Percentiles rank a stretch among this genome's conserved stretches.
Evolutionary conservation across 257 asterid species (phyloP).

Genomic region (Solanum phureja): DNA sequence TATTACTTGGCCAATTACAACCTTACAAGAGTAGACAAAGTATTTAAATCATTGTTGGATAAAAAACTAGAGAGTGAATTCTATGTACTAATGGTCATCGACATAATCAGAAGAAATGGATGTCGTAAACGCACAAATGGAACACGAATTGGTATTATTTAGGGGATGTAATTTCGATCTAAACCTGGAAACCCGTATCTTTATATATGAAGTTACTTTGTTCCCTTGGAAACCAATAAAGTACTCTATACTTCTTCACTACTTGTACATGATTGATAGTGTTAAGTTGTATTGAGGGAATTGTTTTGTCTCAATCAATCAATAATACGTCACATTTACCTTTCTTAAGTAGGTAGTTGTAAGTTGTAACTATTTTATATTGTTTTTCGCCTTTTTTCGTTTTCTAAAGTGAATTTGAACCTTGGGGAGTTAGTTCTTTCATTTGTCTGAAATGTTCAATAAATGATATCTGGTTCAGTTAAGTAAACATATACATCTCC

Average conservation of each 20-base stretch:
- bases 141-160: not conserved
- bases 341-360: not conserved
- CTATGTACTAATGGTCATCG: not conserved
- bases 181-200: not conserved
- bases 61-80: not conserved
- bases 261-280: not conserved
- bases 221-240: not conserved
- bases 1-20: not conserved
- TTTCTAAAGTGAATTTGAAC: not conserved
- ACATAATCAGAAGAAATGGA: not conserved
- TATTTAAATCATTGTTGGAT: not conserved
- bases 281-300: not conserved
- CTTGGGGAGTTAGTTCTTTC: not conserved
- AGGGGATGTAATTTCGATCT: not conserved
- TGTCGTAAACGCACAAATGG: not conserved
- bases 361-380: not conserved
- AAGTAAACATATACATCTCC: not conserved
- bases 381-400: not conserved
- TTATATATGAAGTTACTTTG: not conserved
- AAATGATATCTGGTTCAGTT: not conserved
- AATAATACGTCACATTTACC: not conserved
- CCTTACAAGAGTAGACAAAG: not conserved
- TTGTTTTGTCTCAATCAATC: not conserved
- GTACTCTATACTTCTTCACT: not conserved
- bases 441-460: not conserved